Evolutionary conservation across 495 filamentous ascomycete species (phyloP).

Genomic region (Penicillium egyptiacum): DNA sequence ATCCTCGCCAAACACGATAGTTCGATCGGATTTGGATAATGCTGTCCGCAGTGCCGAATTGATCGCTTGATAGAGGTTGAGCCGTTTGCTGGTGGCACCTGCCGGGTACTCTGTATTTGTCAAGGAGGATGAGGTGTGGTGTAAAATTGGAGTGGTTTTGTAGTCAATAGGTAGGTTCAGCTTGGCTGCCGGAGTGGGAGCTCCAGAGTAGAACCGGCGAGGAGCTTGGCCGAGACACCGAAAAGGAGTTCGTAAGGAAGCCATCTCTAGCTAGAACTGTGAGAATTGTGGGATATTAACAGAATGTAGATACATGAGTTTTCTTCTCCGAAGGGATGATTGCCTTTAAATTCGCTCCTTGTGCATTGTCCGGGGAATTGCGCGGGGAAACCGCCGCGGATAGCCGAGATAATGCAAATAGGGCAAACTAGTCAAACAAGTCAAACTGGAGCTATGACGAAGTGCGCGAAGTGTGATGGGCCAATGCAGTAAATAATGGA

Average conservation of each 20-base stretch:
- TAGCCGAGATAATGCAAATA: conserved; percentile 25
- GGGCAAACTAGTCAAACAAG: conserved; percentile 13
- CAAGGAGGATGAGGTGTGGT: conserved; percentile 74
- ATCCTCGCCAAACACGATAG: conserved; percentile 93
- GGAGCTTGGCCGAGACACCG: conserved; percentile 17
- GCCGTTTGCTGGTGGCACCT: conserved; percentile 68
- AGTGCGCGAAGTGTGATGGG: not conserved
- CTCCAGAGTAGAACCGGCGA: conserved; percentile 28
- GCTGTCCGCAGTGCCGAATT: conserved; percentile 84
- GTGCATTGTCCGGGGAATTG: conserved; percentile 15
- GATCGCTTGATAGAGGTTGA: conserved; percentile 91
- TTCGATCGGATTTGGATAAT: conserved; percentile 78
- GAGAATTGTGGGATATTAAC: not conserved
- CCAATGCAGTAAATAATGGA: not conserved
- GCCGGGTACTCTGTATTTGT: conserved; percentile 63
- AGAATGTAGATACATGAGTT: conserved; percentile 7
- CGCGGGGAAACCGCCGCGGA: conserved; percentile 29
- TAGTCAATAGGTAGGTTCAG: conserved; percentile 91
- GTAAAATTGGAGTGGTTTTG: conserved; percentile 73
- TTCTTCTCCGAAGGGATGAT: not conserved
- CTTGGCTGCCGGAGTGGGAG: conserved; percentile 48
- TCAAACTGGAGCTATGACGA: conserved; percentile 10
- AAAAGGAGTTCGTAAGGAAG: conserved; percentile 15
- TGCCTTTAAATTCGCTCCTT: conserved; percentile 15
- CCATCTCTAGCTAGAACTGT: conserved; percentile 15